Conservation (phyloP, 2,329 filamentous ascomycete genomes). For the Lecanicillium sp. region DNA sequence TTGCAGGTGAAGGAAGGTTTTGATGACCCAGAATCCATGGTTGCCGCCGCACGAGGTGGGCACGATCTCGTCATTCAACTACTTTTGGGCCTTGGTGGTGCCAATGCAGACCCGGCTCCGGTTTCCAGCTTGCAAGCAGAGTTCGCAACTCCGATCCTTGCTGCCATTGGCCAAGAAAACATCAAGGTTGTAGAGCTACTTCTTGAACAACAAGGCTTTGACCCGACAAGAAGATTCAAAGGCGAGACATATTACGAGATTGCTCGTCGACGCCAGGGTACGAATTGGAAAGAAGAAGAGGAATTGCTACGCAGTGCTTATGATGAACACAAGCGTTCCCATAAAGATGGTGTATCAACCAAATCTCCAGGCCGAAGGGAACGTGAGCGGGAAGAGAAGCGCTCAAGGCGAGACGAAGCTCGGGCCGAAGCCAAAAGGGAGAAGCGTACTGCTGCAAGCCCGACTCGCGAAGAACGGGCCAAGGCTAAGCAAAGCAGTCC, state of each 20-base stretch:
- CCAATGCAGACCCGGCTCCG: constrained; percentile 60
- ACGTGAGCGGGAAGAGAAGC: constrained; percentile 34
- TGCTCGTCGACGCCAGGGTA: constrained; percentile 71
- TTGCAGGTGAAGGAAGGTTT: constrained; percentile 52
- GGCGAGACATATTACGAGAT: constrained; percentile 83
- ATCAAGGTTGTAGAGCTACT: constrained; percentile 76
- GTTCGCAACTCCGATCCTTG: constrained; percentile 84
- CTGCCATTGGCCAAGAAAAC: constrained; percentile 84
- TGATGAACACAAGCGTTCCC: constrained; percentile 51
- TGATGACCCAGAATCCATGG: constrained; percentile 77
- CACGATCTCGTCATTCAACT: constrained; percentile 83
- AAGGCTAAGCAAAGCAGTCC: constrained; percentile 40
- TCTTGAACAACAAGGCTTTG: constrained; percentile 67
- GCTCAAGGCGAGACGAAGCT: constrained; percentile 32
- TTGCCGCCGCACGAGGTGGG: constrained; percentile 84
- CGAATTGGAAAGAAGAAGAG: constrained; percentile 84
- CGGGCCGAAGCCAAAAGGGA: constrained; percentile 39
- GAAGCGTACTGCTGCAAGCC: constrained; percentile 42
- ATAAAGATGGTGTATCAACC: constrained; percentile 38
- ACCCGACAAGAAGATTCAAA: constrained; percentile 70
- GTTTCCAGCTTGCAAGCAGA: constrained; percentile 53
- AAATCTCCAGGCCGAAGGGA: constrained; percentile 41
- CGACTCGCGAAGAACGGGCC: constrained; percentile 36
- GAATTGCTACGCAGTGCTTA: constrained; percentile 70
- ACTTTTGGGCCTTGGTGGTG: constrained; percentile 58